A percentile compares a stretch with the other conserved stretches of the same genome.
These are phyloP conservation scores for Aphanomyces cochlioides DNA, from an alignment of 352 stramenopile species.

Conservation along the genomic window DNA sequence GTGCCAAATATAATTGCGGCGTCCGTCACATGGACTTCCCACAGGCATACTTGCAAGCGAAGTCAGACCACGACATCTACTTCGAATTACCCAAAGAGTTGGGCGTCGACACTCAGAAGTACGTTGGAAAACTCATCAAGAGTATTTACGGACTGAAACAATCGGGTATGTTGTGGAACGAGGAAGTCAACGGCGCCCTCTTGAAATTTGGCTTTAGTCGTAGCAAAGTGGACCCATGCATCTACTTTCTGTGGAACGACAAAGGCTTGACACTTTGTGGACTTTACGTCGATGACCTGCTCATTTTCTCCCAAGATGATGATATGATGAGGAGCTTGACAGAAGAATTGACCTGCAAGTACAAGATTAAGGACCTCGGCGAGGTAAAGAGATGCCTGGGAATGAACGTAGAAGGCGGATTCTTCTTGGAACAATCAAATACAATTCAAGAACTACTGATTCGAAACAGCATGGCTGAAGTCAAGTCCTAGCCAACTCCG, in stretches of 20 bases:
- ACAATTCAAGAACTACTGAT: not conserved
- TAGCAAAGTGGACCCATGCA: conserved; percentile 34
- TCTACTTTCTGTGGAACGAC: conserved; percentile 31
- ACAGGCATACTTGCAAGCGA: conserved; percentile 39
- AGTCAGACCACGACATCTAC: conserved; percentile 34
- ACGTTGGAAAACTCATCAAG: conserved; percentile 28
- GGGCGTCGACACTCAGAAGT: not conserved
- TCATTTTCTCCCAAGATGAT: conserved; percentile 24
- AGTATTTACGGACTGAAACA: conserved; percentile 41
- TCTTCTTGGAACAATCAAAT: conserved; percentile 2
- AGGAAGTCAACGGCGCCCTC: conserved; percentile 33
- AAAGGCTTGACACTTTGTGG: conserved; percentile 24
- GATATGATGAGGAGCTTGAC: too few species aligned
- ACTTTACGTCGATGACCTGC: conserved; percentile 39
- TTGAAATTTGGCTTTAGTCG: conserved; percentile 31
- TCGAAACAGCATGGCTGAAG: not conserved
- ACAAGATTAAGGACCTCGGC: not conserved
- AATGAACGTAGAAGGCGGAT: not conserved
- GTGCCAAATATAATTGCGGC: not conserved
- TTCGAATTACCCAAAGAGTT: conserved; percentile 25
- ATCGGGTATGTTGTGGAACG: conserved; percentile 36
- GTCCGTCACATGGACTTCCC: conserved; percentile 37
- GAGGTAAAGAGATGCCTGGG: not conserved
- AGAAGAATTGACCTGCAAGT: not conserved
- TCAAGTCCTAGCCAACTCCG: not conserved